phyloP scores from a whole-genome alignment of 2,329 filamentous ascomycete genomes.

The Xylogone sp. region DNA sequence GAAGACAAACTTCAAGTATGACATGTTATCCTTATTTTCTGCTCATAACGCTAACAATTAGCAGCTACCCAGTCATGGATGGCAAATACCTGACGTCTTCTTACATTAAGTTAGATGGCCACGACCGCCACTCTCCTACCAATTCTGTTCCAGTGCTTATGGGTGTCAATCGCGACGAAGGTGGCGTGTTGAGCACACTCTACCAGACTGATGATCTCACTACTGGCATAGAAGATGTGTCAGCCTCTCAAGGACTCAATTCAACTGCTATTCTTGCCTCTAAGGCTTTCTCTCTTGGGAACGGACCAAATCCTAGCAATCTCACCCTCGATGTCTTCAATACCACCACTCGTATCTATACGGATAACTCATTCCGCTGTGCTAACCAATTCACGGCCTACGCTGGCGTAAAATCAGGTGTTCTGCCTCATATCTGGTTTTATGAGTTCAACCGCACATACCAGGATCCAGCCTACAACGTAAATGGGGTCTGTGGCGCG shows the following conservation, averaged over 20 bases:
- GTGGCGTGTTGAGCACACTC: conserved; percentile 11
- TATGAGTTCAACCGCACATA: conserved; percentile 24
- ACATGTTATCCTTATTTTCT: not conserved
- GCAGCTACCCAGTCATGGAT: conserved; percentile 16
- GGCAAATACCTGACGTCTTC: conserved; percentile 15
- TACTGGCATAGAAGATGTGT: not conserved
- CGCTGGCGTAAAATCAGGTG: conserved; percentile 15
- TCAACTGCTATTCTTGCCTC: conserved; percentile 1
- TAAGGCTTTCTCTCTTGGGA: not conserved
- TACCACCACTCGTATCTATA: conserved; percentile 19
- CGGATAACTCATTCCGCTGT: conserved; percentile 20
- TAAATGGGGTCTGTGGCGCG: conserved; percentile 6
- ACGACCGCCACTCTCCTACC: not conserved
- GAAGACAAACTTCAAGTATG: conserved; percentile 16
- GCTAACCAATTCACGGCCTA: conserved; percentile 17
- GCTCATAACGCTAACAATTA: not conserved
- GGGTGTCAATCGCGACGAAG: conserved; percentile 24
- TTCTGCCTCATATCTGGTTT: conserved; percentile 24
- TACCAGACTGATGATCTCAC: conserved; percentile 3
- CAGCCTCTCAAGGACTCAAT: not conserved
- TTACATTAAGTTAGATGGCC: not conserved
- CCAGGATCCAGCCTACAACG: conserved; percentile 8
- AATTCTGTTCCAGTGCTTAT: conserved; percentile 17
- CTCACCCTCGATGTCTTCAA: conserved; percentile 13
- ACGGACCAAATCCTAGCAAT: not conserved